Percentiles rank a stretch among this genome's conserved stretches.
Conservation (phyloP, 768 basidiomycete species). For the Suillus paluster region DNA sequence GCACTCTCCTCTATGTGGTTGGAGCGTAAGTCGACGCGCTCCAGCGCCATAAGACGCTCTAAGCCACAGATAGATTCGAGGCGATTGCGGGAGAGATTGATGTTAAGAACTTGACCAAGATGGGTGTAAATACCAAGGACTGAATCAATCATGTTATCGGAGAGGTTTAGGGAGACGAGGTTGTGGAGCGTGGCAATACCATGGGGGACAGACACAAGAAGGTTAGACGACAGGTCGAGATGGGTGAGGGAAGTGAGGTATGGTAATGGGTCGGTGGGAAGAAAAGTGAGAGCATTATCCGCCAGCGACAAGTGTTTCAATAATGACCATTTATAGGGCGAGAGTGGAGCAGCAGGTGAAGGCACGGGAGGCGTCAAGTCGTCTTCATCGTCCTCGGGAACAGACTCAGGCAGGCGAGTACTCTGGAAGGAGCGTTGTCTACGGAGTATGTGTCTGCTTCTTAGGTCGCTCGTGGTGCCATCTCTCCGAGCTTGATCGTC, state of each 20-base stretch:
- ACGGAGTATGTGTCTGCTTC: slow-evolving; percentile 48
- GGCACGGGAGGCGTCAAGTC: slow-evolving; percentile 15
- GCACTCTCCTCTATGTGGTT: slow-evolving; percentile 83
- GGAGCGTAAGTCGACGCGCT: slow-evolving; percentile 80
- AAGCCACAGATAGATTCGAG: slow-evolving; percentile 95
- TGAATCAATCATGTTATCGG: slow-evolving; percentile 97
- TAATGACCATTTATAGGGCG: slow-evolving; percentile 72
- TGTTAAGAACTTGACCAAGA: slow-evolving; percentile 73
- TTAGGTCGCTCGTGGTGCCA: slow-evolving; percentile 53
- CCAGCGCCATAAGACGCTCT: slow-evolving; percentile 84
- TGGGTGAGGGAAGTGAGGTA: slow-evolving; percentile 77
- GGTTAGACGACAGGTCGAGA: slow-evolving; percentile 89
- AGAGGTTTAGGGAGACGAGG: slow-evolving; percentile 90
- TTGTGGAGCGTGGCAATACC: slow-evolving; percentile 76
- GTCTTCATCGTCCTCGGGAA: slow-evolving; percentile 55
- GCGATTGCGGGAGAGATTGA: slow-evolving; percentile 87
- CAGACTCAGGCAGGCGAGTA: slow-evolving; percentile 58
- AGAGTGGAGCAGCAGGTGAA: slow-evolving; percentile 45
- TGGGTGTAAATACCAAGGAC: slow-evolving; percentile 85
- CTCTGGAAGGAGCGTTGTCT: slow-evolving; percentile 52
- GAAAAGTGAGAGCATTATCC: slow-evolving; percentile 81
- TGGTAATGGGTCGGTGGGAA: slow-evolving; percentile 68
- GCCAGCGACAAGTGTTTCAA: slow-evolving; percentile 77
- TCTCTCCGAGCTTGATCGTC: slow-evolving; percentile 73
- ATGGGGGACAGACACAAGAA: slow-evolving; percentile 85